phyloP scores from a whole-genome alignment of 305 asterid genomes.

The Lippia alba region DNA sequence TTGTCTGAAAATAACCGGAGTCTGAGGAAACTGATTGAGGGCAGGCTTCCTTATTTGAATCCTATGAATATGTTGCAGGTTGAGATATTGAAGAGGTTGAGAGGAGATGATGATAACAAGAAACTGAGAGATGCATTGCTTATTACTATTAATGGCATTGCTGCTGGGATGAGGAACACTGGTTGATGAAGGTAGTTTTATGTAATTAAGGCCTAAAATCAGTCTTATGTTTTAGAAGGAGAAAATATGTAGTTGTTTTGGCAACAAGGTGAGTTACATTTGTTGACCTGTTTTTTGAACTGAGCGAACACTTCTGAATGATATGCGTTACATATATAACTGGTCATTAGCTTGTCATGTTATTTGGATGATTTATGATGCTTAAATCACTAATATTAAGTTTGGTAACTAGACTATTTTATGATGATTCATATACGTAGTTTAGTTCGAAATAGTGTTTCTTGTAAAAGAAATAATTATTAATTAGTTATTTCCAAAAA shows the following conservation, averaged over 20 bases:
- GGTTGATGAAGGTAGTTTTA: conserved; percentile 56
- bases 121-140: conserved; percentile 88
- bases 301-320: not conserved
- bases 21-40: conserved; percentile 79
- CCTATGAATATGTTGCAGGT: conserved; percentile 96
- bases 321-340: not conserved
- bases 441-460: too few species aligned
- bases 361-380: too few species aligned
- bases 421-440: too few species aligned
- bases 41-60: conserved; percentile 90
- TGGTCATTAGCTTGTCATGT: too few species aligned
- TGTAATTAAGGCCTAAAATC: not conserved
- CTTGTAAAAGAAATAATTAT: too few species aligned
- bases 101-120: conserved; percentile 73
- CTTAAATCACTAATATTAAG: too few species aligned
- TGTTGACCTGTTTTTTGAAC: conserved; percentile 7
- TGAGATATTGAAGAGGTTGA: conserved; percentile 86
- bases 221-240: not conserved
- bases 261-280: not conserved
- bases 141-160: conserved; percentile 89
- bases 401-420: too few species aligned
- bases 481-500: too few species aligned
- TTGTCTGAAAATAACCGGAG: conserved; percentile 76
- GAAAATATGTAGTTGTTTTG: not conserved
- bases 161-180: conserved; percentile 98